These are phyloP conservation scores for Chrysoporthe deuterocubensis DNA, from an alignment of 2,329 filamentous ascomycete genomes.

Conservation along the genomic window DNA sequence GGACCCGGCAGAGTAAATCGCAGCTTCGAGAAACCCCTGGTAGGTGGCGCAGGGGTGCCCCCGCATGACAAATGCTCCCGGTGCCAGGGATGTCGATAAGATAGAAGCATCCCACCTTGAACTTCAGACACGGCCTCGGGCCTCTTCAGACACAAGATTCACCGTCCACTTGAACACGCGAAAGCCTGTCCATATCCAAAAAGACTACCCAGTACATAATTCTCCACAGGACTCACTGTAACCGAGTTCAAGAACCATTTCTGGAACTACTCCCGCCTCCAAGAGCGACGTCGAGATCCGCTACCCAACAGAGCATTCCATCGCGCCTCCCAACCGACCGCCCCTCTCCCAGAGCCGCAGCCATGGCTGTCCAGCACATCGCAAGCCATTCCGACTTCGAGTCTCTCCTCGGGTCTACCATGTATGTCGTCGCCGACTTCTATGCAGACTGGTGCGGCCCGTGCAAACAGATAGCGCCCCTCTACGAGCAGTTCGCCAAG, in stretches of 20 bases:
- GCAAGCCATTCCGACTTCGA: slow-evolving; percentile 51
- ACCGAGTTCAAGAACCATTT: too few species aligned
- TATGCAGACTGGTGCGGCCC: slow-evolving; percentile 64
- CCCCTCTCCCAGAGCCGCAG: not conserved
- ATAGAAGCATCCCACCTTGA: slow-evolving; percentile 14
- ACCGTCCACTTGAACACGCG: too few species aligned
- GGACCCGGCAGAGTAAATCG: not conserved
- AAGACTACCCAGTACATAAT: not conserved
- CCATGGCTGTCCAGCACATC: slow-evolving; percentile 42
- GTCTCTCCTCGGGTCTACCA: slow-evolving; percentile 50
- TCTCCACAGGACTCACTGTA: too few species aligned
- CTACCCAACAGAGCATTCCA: not conserved
- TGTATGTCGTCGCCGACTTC: slow-evolving; percentile 61
- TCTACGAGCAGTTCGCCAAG: slow-evolving; percentile 54
- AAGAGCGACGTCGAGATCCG: too few species aligned
- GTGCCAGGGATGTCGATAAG: slow-evolving; percentile 19
- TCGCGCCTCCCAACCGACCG: not conserved
- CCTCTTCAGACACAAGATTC: too few species aligned
- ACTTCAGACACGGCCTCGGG: not conserved
- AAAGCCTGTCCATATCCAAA: not conserved
- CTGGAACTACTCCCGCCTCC: too few species aligned
- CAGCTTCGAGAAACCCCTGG: slow-evolving; percentile 18
- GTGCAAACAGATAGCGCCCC: slow-evolving; percentile 62
- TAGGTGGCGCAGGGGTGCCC: not conserved
- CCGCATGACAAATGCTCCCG: slow-evolving; percentile 14